Evolutionary conservation across 495 filamentous ascomycete species (phyloP).

Genomic region (Annulohypoxylon stygium): DNA sequence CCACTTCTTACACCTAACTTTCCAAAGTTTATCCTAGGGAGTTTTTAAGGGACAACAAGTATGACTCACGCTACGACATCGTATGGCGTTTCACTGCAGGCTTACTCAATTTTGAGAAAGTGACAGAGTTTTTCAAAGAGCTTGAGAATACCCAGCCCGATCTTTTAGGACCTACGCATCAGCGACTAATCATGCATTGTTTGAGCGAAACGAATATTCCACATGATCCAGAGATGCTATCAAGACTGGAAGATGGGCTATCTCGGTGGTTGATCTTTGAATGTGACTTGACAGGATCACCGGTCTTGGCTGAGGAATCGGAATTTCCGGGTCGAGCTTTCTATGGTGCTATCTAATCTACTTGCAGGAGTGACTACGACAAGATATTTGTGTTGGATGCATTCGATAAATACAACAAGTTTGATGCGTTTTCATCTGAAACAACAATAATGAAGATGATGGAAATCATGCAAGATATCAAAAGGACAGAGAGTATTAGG

Average conservation of each 20-base stretch:
- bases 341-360: not conserved
- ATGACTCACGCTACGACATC: not conserved
- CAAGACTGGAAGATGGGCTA: not conserved
- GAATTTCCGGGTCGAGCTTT: not conserved
- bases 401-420: no score
- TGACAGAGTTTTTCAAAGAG: not conserved
- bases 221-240: not conserved
- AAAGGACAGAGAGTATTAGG: not conserved
- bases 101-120: not conserved
- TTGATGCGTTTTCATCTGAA: no score
- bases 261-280: not conserved
- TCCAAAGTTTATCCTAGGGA: not conserved
- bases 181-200: conserved; percentile 6
- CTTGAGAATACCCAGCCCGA: not conserved
- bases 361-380: no score
- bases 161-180: not conserved
- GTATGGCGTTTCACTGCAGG: conserved; percentile 8
- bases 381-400: no score
- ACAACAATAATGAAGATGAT: not conserved
- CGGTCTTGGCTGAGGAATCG: not conserved
- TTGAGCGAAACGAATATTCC: not conserved
- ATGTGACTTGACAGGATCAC: not conserved
- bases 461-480: not conserved
- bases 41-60: not conserved
- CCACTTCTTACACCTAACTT: conserved; percentile 11